A percentile compares a stretch with the other conserved stretches of the same genome.
These are phyloP conservation scores for Cryptococcus maquisensis DNA, from an alignment of 1,284 basidiomycete species.

Conservation along the genomic window DNA sequence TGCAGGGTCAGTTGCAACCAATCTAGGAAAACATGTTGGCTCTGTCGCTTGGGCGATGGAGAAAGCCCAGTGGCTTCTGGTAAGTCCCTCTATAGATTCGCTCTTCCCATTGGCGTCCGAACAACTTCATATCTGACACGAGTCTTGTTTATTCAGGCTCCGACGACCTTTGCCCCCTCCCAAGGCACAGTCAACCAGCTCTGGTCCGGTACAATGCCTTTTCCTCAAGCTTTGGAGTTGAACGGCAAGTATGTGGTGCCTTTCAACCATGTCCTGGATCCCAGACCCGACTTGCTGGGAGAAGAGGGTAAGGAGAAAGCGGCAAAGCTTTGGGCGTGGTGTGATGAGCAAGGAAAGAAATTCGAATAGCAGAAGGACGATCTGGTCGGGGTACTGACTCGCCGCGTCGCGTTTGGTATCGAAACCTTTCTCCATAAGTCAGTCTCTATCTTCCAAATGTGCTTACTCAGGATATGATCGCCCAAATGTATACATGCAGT, in stretches of 20 bases:
- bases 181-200: constrained; percentile 46
- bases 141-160: neutral
- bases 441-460: no score
- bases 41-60: constrained; percentile 7
- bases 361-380: neutral
- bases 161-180: constrained; percentile 44
- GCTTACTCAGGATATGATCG: no score
- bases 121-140: no score
- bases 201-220: constrained; percentile 54
- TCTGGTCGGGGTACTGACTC: no score
- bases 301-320: constrained; percentile 16
- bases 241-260: constrained; percentile 43
- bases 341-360: constrained; percentile 32
- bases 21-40: no score
- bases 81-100: constrained; percentile 18
- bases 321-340: constrained; percentile 42
- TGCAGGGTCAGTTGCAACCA: constrained; percentile 21
- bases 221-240: constrained; percentile 28
- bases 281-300: constrained; percentile 25
- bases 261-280: constrained; percentile 26
- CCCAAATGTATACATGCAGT: no score
- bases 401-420: no score
- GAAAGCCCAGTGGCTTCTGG: constrained; percentile 17
- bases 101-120: neutral
- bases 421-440: no score